These are phyloP conservation scores for Prunus mira DNA, from an alignment of 306 rosid species.

Conservation along the genomic window DNA sequence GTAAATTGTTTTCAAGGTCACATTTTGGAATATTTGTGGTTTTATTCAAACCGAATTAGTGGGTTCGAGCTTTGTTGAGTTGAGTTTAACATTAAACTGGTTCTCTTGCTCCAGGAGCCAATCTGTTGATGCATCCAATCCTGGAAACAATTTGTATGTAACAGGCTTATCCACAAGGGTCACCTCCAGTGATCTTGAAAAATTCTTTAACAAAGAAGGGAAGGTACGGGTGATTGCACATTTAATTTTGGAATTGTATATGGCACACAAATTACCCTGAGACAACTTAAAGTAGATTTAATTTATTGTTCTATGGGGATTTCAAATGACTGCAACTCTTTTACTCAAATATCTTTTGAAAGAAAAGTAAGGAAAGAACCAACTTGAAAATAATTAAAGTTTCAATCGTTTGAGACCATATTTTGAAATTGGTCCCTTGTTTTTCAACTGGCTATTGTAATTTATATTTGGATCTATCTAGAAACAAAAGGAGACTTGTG, in stretches of 20 bases:
- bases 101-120: conserved; percentile 33
- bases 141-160: conserved; percentile 53
- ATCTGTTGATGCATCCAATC: conserved; percentile 29
- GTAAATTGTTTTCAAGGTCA: neutral
- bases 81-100: neutral
- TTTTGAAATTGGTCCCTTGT: neutral
- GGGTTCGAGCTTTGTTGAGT: neutral
- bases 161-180: conserved; percentile 48
- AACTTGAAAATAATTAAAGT: neutral
- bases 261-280: neutral
- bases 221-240: conserved; percentile 26
- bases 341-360: neutral
- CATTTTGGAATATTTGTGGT: neutral
- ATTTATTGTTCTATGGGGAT: neutral
- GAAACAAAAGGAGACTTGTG: neutral
- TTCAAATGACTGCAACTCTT: neutral
- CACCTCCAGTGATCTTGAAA: conserved; percentile 35
- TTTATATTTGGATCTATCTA: neutral
- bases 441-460: neutral
- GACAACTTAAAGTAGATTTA: neutral
- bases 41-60: neutral
- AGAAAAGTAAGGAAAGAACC: neutral
- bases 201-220: conserved; percentile 39
- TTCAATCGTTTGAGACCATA: too few relatives aligned
- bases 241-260: neutral